These are phyloP conservation scores for Mycena rebaudengoi DNA, from an alignment of 768 basidiomycete genomes.

Conservation along the genomic window DNA sequence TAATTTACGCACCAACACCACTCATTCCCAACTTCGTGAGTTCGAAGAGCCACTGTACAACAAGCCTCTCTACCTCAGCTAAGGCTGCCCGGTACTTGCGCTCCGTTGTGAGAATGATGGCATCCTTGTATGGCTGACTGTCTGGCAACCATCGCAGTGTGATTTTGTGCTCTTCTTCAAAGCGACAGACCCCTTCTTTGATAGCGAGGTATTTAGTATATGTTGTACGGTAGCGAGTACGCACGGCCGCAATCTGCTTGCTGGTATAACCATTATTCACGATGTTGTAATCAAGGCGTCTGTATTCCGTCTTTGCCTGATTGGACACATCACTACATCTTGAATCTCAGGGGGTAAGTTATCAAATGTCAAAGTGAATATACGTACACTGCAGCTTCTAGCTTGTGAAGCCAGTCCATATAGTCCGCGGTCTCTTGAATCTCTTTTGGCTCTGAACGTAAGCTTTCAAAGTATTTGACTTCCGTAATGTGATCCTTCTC, in stretches of 20 bases:
- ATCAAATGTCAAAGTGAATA: not conserved
- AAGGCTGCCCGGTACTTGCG: not conserved
- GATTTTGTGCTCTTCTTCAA: conserved; percentile 3
- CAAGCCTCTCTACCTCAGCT: conserved; percentile 2
- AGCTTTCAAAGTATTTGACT: conserved; percentile 1
- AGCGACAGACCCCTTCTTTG: not conserved
- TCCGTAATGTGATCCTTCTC: not conserved
- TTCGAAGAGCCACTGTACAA: not conserved
- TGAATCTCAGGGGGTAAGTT: no score
- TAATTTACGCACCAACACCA: conserved; percentile 2
- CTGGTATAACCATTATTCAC: not conserved
- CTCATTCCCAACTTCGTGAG: conserved; percentile 13
- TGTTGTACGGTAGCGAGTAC: conserved; percentile 9
- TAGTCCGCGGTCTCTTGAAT: conserved; percentile 5
- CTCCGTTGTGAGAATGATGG: not conserved
- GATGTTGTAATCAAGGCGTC: conserved; percentile 1
- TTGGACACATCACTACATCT: not conserved
- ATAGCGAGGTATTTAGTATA: not conserved
- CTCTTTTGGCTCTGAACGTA: not conserved
- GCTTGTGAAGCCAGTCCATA: conserved; percentile 2
- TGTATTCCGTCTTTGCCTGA: not conserved
- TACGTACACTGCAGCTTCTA: not conserved
- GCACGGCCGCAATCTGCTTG: not conserved
- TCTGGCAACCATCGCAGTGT: not conserved
- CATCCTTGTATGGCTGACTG: not conserved